Percentiles rank a stretch among this genome's conserved stretches.
phyloP scores from a whole-genome alignment of 2,329 filamentous ascomycete species.

The Microsporum ferrugineum region DNA sequence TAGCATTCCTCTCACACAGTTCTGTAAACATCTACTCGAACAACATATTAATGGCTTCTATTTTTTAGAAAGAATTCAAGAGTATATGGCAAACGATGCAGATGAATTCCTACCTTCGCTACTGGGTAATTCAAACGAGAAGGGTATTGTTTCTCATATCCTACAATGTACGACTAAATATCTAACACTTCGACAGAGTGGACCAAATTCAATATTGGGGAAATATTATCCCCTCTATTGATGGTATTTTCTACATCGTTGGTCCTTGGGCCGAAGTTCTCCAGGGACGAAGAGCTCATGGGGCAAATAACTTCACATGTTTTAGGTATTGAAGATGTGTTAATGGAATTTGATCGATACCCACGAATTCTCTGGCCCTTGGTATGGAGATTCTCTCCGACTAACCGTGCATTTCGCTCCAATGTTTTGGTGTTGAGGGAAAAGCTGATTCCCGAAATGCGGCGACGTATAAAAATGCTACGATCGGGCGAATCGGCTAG shows the following conservation, averaged over 20 bases:
- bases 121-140: neutral
- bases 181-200: neutral
- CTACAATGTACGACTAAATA: neutral
- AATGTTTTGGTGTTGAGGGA: neutral
- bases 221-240: neutral
- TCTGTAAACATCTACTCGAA: neutral
- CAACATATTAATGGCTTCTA: neutral
- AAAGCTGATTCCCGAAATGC: neutral
- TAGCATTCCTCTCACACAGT: neutral
- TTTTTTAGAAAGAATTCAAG: neutral
- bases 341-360: neutral
- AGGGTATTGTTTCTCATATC: neutral
- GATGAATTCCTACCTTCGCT: neutral
- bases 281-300: neutral
- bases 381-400: neutral
- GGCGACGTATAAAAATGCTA: neutral
- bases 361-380: neutral
- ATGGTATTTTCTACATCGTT: neutral
- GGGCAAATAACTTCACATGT: neutral
- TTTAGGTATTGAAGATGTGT: neutral
- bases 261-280: neutral
- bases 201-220: neutral
- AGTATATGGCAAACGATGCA: neutral
- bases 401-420: neutral
- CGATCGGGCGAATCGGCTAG: neutral